Conservation (phyloP, 148 eudicot species). For the Rhododendron kiyosumense region DNA sequence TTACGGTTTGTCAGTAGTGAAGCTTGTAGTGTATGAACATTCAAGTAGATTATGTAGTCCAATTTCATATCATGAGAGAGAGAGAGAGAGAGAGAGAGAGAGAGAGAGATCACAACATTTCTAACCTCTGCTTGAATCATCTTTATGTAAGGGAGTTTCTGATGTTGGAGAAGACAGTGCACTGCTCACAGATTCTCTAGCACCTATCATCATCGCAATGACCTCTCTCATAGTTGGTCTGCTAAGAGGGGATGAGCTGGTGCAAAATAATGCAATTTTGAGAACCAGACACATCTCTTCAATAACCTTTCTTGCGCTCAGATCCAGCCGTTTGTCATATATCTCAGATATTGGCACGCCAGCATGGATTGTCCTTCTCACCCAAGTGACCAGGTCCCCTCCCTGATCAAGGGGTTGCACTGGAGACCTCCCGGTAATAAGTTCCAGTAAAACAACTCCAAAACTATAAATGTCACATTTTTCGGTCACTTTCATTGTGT, state of each 20-base stretch:
- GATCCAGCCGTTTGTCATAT: conserved; percentile 58
- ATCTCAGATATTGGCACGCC: conserved; percentile 28
- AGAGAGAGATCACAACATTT: not conserved
- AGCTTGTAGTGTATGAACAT: not conserved
- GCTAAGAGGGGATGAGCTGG: conserved; percentile 56
- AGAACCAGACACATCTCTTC: conserved; percentile 59
- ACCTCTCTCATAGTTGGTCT: conserved; percentile 81
- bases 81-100: not conserved
- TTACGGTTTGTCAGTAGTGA: not conserved
- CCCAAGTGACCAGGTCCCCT: conserved; percentile 76
- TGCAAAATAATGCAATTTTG: conserved; percentile 78
- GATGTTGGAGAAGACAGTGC: conserved; percentile 39
- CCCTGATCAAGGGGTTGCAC: conserved; percentile 80
- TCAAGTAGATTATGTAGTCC: not conserved
- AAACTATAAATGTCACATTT: conserved; percentile 85
- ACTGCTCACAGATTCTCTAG: conserved; percentile 30
- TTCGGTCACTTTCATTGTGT: conserved; percentile 85
- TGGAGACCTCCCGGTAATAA: conserved; percentile 72
- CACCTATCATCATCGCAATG: conserved; percentile 68
- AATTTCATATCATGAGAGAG: not conserved
- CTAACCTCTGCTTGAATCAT: conserved; percentile 24
- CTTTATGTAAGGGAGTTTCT: conserved; percentile 42
- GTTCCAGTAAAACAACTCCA: conserved; percentile 78
- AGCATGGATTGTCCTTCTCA: conserved; percentile 40
- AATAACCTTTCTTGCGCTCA: conserved; percentile 35